Evolutionary conservation across 768 basidiomycete species (phyloP).

Genomic region (Lactifluus subvellereus): DNA sequence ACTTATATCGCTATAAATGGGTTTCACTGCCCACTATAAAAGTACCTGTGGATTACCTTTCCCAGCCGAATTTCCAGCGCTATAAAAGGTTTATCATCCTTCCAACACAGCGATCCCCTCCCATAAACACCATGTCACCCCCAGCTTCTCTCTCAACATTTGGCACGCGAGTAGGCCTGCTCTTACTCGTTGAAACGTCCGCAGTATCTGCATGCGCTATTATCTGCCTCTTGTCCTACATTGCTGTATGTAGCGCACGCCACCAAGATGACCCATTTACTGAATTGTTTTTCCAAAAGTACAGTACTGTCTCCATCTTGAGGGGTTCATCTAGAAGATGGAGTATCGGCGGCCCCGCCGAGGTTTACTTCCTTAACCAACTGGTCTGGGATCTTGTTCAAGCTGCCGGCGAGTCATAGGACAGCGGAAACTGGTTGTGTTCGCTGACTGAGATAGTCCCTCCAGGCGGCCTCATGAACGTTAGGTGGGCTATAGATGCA

Average conservation of each 20-base stretch:
- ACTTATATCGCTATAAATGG: too few relatives aligned
- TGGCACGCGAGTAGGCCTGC: not conserved
- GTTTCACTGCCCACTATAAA: too few relatives aligned
- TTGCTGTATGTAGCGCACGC: not conserved
- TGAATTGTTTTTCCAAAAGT: not conserved
- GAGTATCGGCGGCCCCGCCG: conserved; percentile 33
- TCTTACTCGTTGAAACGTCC: not conserved
- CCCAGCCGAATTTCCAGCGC: too few relatives aligned
- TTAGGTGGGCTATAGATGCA: not conserved
- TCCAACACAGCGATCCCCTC: too few relatives aligned
- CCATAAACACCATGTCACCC: too few relatives aligned
- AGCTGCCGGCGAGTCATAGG: conserved; percentile 19
- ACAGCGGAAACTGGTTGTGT: not conserved
- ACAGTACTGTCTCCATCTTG: not conserved
- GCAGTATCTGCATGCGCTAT: not conserved
- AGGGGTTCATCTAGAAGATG: not conserved
- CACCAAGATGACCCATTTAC: not conserved
- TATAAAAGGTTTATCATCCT: too few relatives aligned
- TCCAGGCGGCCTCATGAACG: not conserved
- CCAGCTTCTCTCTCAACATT: not conserved
- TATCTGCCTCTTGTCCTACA: not conserved
- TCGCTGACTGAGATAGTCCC: not conserved
- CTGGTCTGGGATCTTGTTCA: conserved; percentile 28
- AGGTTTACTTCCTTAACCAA: conserved; percentile 30
- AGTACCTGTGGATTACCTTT: too few relatives aligned